phyloP scores from a whole-genome alignment of 495 filamentous ascomycete species.

The Pyronema domesticum region DNA sequence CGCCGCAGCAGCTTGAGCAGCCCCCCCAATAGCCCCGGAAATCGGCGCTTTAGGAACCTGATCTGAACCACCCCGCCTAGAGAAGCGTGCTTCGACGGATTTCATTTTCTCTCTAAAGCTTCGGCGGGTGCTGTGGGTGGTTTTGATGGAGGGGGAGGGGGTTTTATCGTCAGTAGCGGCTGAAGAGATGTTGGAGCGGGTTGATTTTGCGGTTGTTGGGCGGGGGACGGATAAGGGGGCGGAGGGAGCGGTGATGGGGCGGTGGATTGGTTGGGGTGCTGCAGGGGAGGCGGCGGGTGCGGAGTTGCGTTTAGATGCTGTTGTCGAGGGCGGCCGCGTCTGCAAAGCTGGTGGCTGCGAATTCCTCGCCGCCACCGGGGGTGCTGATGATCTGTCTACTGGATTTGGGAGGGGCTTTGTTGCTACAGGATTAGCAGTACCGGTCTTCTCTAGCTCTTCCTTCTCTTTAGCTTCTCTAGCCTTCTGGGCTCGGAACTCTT shows the following conservation, averaged over 20 bases:
- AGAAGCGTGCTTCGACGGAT: constrained; percentile 5
- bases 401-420: not conserved
- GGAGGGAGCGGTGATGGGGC: not conserved
- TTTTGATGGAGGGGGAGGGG: not conserved
- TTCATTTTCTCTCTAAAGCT: constrained; percentile 11
- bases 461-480: not conserved
- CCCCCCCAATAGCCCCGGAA: too few relatives aligned
- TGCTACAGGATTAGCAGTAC: not conserved
- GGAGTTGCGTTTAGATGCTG: not conserved
- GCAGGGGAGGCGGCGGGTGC: not conserved
- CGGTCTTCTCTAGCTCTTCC: not conserved
- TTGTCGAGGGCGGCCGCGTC: not conserved
- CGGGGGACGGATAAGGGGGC: not conserved
- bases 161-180: not conserved
- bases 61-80: too few relatives aligned
- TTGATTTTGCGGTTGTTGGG: too few relatives aligned
- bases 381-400: not conserved
- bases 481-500: constrained; percentile 10
- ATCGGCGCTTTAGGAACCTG: too few relatives aligned
- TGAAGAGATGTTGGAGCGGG: not conserved
- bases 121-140: constrained; percentile 1
- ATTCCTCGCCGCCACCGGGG: not conserved
- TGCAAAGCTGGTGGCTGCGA: not conserved
- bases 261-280: not conserved
- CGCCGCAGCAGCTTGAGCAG: too few relatives aligned